Evolutionary conservation across 306 rosid genomes (phyloP), one percentile per base, ranked within the genome.

Genomic region (Trichosanthes cucumerina): DNA sequence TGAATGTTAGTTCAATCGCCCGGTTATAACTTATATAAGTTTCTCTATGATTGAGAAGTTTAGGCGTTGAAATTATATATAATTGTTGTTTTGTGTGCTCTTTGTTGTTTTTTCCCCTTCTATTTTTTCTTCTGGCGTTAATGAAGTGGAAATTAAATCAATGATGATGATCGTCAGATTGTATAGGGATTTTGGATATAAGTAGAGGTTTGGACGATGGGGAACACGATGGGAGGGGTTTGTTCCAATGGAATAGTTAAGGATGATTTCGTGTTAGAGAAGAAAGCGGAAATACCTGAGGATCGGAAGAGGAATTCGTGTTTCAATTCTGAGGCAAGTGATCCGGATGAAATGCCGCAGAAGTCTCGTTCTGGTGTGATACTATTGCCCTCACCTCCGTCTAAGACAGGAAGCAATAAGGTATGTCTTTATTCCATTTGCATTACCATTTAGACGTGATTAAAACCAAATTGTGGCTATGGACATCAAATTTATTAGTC

Each of bases 241-340:
- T 52, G 79, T 31, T 56, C 31, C 28, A 73, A 46, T 26, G 77
- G 77, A 33, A 75, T 82, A 78, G 63, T 52, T 31, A 86, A 77
- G 83, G 78, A 66, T 63, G 82, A 80, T 82, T 82, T 64, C 84
- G 66, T 85, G 80, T 85, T 86, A 21, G 88, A 86, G 75, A 92
- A 86, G 82, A 87, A 84, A 44, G 86, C 81, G 86, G 65, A 64
- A 53, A 79, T 11, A 33, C 11, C 41, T 50, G 78, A 74, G 46
- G 78, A 74, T 50, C 11, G 18, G 56, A 57, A 58, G 21, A 71
- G 50, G 76, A 33, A 79, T 64, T 64, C 71, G 19, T 18, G 58
- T 62, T 62, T 19, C 24, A 49, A 12, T 76, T 83, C 88, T 33
- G 68, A 79, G 81, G 86, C 75, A n/a, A 63, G 19, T 33, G 85